Base-by-base conservation (phyloP, 441 rosid species). In the Eruca vesicaria region DNA sequence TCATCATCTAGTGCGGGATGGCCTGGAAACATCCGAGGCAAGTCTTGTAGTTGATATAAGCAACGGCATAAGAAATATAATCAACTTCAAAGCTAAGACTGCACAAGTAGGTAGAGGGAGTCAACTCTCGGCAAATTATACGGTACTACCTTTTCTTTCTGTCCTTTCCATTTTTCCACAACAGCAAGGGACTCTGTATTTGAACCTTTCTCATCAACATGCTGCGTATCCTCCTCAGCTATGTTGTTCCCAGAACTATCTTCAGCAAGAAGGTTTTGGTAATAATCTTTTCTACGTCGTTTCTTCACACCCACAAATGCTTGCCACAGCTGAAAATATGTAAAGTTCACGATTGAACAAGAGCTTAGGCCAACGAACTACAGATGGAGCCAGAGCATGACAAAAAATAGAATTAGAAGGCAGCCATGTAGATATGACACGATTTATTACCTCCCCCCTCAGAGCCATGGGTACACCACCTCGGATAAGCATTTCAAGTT, bases 131-230 rank as follows among this genome's bases (percentile, higher is more conserved):
- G n/a, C n/a, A n/a, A n/a, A n/a, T n/a, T n/a, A n/a, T n/a, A n/a
- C n/a, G n/a, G n/a, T 69, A 64, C 73, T 45, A 96, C 99, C 98
- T 94, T 96, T 89, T 96, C 99, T 77, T 94, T 96, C 84, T 96
- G 99, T 70, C 96, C 99, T 87, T 94, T 90, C 98, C 98, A 94
- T 81, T 94, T 96, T 87, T 96, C 99, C 7, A 96, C 89, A 64
- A 81, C 82, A 79, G 76, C 71, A 81, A 84, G 83, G 64, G 90
- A 91, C 64, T 73, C 71, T 6, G 67, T 61, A 58, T 79, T 77
- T 67, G 66, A 84, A 78, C 85, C 86, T 76, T n/a, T n/a, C n/a
- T n/a, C n/a, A n/a, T n/a, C n/a, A n/a, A n/a, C n/a, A n/a, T n/a
- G n/a, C n/a, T n/a, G 84, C 26, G 63, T 66, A 65, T 65, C 73